Base-by-base conservation (phyloP, 441 rosid species). In the Theobroma grandiflorum region DNA sequence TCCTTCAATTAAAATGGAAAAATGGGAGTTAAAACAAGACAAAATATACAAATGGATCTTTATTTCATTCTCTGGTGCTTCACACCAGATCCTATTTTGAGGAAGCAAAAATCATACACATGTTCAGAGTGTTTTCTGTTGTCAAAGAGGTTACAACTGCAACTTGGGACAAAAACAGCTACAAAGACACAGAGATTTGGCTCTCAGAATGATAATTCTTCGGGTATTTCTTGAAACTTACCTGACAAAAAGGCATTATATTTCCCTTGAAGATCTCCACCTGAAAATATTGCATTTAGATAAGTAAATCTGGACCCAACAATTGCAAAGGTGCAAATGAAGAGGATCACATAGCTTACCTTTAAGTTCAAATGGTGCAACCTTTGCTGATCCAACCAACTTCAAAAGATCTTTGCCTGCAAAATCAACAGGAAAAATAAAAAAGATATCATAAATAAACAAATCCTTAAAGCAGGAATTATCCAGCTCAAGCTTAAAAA, bases 131-230 rank as follows among this genome's bases (percentile, higher is more conserved):
- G 68, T 15, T 35, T 33, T 62, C n/a, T 14, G 20, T 63, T 63
- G 10, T 38, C 6, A 8, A 61, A 61, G 38, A 61, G n/a, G n/a
- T 62, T 33, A 14, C 18, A 33, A 62, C 14, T 62, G 43, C 45
- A 16, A 16, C 4, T 15, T 0, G 20, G 69, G 3, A 16, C 45
- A 6, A 64, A 35, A 7, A 64, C 9, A 37, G 22, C n/a, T 62
- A 33, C 8, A 61, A 31, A 11, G 18, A 62, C 66, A 62, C 31
- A 3, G 42, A 20, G 38, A 4, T 6, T n/a, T 15, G 58, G 20
- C 15, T 70, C 78, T 82, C 74, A 82, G 71, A 82, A 85, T 15
- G 79, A 83, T 45, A 81, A 78, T 43, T 77, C 86, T 53, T 81
- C 20, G 0, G 83, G 84, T 40, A 83, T 83, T 73, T 74, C 76